phyloP scores from a whole-genome alignment of 2,329 filamentous ascomycete genomes.

The Acarospora socialis region DNA sequence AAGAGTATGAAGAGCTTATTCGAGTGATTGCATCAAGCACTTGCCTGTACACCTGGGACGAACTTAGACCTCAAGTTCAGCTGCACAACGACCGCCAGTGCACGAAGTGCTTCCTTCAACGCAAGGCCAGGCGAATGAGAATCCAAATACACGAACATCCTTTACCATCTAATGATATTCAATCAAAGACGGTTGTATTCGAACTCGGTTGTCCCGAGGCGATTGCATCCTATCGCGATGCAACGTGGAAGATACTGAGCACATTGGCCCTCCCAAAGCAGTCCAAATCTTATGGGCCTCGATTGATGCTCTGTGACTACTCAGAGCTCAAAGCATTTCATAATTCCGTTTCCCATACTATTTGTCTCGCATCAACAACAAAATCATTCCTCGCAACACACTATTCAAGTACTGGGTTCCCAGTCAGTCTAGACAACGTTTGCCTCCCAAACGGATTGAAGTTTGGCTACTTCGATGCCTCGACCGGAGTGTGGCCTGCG shows the following conservation, averaged over 20 bases:
- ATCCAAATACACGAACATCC: slow-evolving; percentile 38
- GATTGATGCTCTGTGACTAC: slow-evolving; percentile 21
- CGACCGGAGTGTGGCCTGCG: slow-evolving; percentile 26
- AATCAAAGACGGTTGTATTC: slow-evolving; percentile 35
- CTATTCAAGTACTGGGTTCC: slow-evolving; percentile 29
- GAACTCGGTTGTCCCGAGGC: slow-evolving; percentile 34
- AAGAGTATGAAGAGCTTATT: slow-evolving; percentile 25
- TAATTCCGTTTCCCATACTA: slow-evolving; percentile 4
- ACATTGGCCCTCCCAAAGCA: slow-evolving; percentile 21
- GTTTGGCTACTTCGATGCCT: slow-evolving; percentile 35
- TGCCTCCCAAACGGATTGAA: slow-evolving; percentile 33
- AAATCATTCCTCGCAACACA: slow-evolving; percentile 38
- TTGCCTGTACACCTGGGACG: slow-evolving; percentile 22
- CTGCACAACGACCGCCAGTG: slow-evolving; percentile 26
- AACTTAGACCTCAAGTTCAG: slow-evolving; percentile 13
- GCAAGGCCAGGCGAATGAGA: slow-evolving; percentile 23
- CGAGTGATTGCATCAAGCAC: slow-evolving; percentile 19
- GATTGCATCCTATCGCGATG: slow-evolving; percentile 37
- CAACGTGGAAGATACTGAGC: slow-evolving; percentile 35
- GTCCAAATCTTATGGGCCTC: not conserved
- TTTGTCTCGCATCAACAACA: slow-evolving; percentile 31
- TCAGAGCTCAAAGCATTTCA: slow-evolving; percentile 19
- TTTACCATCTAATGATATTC: slow-evolving; percentile 26
- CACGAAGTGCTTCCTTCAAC: slow-evolving; percentile 29
- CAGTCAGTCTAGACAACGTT: slow-evolving; percentile 28